phyloP scores from a whole-genome alignment of 2,329 filamentous ascomycete species.

The Trichoderma sp. region DNA sequence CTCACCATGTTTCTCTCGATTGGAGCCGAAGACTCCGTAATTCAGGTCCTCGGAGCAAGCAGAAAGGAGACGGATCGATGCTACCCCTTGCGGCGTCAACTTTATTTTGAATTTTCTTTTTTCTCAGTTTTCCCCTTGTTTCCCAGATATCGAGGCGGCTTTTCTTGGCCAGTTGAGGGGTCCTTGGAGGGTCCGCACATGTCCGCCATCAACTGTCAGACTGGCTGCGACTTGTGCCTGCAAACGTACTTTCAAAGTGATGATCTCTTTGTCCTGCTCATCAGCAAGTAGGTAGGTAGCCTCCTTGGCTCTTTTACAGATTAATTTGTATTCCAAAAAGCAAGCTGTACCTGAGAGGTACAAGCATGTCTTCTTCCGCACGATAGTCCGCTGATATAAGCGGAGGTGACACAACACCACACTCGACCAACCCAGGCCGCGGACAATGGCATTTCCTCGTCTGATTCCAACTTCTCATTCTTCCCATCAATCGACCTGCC shows the following conservation, averaged over 20 bases:
- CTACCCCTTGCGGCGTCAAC: constrained; percentile 6
- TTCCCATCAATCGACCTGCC: no score
- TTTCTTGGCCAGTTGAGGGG: not conserved
- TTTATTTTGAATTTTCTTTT: not conserved
- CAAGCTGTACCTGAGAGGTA: no score
- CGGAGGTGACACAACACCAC: not conserved
- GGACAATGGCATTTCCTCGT: not conserved
- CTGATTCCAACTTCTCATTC: not conserved
- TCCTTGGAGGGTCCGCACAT: not conserved
- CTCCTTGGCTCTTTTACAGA: no score
- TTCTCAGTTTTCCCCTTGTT: not conserved
- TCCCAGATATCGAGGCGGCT: not conserved
- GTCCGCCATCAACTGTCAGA: not conserved
- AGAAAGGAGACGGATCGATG: not conserved
- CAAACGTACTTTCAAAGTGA: no score
- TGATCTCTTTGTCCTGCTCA: no score
- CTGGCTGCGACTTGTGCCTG: no score
- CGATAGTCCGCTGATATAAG: constrained; percentile 4
- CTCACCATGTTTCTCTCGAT: not conserved
- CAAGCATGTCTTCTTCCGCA: no score
- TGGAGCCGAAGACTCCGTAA: constrained; percentile 17
- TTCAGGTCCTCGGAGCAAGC: not conserved
- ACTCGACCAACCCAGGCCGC: not conserved
- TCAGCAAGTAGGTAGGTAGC: no score
- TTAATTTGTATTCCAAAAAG: no score